Percentiles rank a stretch among this genome's conserved stretches.
phyloP scores from a whole-genome alignment of 2,329 filamentous ascomycete species.

The Nectriaceae sp. region DNA sequence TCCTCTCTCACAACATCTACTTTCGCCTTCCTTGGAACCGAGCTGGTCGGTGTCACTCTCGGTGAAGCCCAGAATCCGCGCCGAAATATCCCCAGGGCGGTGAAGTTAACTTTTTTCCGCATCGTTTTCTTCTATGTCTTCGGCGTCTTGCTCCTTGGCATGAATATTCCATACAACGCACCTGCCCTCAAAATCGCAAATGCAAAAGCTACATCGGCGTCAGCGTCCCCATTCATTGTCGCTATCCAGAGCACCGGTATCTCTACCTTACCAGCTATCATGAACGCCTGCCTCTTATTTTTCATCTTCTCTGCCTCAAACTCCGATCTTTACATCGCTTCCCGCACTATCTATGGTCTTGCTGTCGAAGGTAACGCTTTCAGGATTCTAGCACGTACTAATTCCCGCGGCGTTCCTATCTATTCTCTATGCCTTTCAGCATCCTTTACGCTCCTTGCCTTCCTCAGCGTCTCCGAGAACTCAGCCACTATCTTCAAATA shows the following conservation, averaged over 20 bases:
- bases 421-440: slow-evolving; percentile 38
- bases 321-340: slow-evolving; percentile 37
- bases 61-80: slow-evolving; percentile 25
- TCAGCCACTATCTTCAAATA: slow-evolving; percentile 41
- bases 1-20: no score
- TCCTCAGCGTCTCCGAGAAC: slow-evolving; percentile 40
- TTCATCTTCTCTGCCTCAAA: slow-evolving; percentile 69
- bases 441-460: slow-evolving; percentile 39
- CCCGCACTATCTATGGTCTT: slow-evolving; percentile 37
- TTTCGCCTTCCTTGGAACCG: not conserved
- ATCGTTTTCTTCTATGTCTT: slow-evolving; percentile 47
- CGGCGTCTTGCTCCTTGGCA: slow-evolving; percentile 71
- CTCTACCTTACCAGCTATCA: slow-evolving; percentile 60
- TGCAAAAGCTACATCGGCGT: slow-evolving; percentile 34
- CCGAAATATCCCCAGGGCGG: slow-evolving; percentile 42
- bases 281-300: slow-evolving; percentile 72
- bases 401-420: slow-evolving; percentile 42
- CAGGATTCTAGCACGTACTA: slow-evolving; percentile 29
- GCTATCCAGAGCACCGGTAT: slow-evolving; percentile 67
- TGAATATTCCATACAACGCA: slow-evolving; percentile 72
- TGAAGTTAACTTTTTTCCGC: slow-evolving; percentile 41
- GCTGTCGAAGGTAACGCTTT: slow-evolving; percentile 42
- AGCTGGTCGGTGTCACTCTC: not conserved
- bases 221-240: slow-evolving; percentile 69
- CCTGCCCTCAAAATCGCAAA: slow-evolving; percentile 57